Evolutionary conservation across 164 flowering plant genomes (phyloP), one percentile per base, ranked within the genome.

Genomic region (Vitis rotundifolia): DNA sequence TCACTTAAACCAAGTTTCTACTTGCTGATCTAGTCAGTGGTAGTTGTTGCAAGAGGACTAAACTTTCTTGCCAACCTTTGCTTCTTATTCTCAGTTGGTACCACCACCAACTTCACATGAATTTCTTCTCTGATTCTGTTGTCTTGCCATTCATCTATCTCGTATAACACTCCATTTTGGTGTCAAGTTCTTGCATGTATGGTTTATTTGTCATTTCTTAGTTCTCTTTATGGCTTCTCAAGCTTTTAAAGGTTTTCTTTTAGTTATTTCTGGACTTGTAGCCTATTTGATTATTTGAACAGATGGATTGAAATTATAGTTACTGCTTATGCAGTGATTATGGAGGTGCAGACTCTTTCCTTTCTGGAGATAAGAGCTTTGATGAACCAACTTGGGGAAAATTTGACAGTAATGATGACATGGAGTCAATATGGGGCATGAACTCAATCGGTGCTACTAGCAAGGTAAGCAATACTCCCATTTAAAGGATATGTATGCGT

Each of bases 351-450:
- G 91, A 87, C 63, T 86, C 93, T 63, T 68, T 79, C 10, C 67
- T 72, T 63, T 86, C 95, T 65, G 85, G 74, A 26, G 83, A 80
- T 48, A 88, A 74, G 70, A 65, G 64, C 48, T 76, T 70, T 76
- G 89, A 85, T 78, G 89, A 85, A 64, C 85, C 83, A 55, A 52
- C 69, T 19, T 84, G 88, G 88, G 90, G 86, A 31, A 73, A 77
- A 57, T 84, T 81, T 74, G 93, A 87, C 71, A 69, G 70, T 59
- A 69, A 78, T 60, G 81, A 75, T 70, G 89, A 84, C 69, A 49
- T 81, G 54, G 89, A 83, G 56, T 84, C 88, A 0, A 79, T 83
- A 10, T 87, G 84, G 89, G 88, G 84, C 49, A 73, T 79, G 61
- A 76, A 78, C 49, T 18, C 68, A 57, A 26, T 18, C 56, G 26